Evolutionary conservation across 352 stramenopile genomes (phyloP), one percentile per base, ranked within the genome.

Genomic region (Elongisporangium prolatum): DNA sequence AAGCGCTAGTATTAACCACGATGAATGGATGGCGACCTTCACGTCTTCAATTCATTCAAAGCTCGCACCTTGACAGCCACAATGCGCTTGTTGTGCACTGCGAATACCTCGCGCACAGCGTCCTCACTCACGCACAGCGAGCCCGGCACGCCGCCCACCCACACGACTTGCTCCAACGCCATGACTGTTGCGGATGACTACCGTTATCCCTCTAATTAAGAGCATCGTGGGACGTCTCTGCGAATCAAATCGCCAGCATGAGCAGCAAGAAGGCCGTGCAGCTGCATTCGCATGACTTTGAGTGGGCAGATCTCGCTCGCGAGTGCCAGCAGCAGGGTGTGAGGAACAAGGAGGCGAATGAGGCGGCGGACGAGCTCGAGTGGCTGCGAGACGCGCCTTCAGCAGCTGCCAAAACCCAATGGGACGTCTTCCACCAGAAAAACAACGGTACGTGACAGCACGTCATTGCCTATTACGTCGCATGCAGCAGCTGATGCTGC

Each of bases 281-380:
- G 66, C 64, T 92, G 3, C 77, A 92, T 61, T 89, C 77, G 66
- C 73, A 82, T 54, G 83, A 92, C 65, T 92, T 92, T 60, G 78
- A 80, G 54, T 90, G 83, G 83, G 74, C 80, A 21, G 80, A 90
- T 21, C 73, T 89, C 44, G 83, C 83, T 22, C 66, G 59, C 44
- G 67, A 66, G 63, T 90, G 80, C 24, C 60, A 64, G 22, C 25
- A 54, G 14, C 40, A 63, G 9, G 21, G 44, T 48, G 21, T 40
- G n/a, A 53, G 24, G 5, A 52, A 65, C 25, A 50, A 24, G 14
- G 51, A 66, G 18, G 38, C 48, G 16, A 47, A 57, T 7, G 53
- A 57, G 20, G 48, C 44, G 20, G 22, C 48, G 34, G 49, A 48
- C 8, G n/a, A 38, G 4, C 9, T 63, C 1, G 17, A 24, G 52